Conservation (phyloP, 2,329 filamentous ascomycete species). For the Raffaelea albimanens region DNA sequence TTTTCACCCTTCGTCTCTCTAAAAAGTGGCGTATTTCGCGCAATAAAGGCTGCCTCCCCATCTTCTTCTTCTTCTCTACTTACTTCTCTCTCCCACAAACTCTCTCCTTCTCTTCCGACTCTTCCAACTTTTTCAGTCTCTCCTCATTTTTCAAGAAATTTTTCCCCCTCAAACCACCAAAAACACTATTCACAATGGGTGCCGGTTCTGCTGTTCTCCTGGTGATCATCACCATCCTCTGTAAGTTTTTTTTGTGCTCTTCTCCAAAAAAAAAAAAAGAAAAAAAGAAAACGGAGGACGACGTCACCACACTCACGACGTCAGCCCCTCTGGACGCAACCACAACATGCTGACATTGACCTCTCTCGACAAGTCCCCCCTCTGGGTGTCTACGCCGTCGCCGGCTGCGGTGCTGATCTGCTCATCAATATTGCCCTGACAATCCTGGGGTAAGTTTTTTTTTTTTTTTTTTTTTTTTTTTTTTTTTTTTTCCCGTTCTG, state of each 20-base stretch:
- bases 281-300: too few relatives aligned
- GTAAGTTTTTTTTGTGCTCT: slow-evolving; percentile 24
- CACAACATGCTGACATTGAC: background rate
- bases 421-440: slow-evolving; percentile 60
- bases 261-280: too few relatives aligned
- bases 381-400: slow-evolving; percentile 52
- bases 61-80: too few relatives aligned
- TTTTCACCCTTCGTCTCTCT: too few relatives aligned
- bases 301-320: too few relatives aligned
- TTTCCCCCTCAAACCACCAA: background rate
- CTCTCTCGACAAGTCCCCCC: slow-evolving; percentile 45
- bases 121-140: background rate
- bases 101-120: background rate
- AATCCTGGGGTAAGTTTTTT: slow-evolving; percentile 43
- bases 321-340: background rate
- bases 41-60: too few relatives aligned
- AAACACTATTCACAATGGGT: slow-evolving; percentile 31
- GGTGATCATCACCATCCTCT: slow-evolving; percentile 42
- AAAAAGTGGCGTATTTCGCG: too few relatives aligned
- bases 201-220: slow-evolving; percentile 37
- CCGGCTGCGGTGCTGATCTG: slow-evolving; percentile 56
- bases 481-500: background rate
- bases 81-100: too few relatives aligned
- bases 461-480: background rate
- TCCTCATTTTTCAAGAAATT: background rate